Evolutionary conservation across 1,139 yeast genomes (phyloP).

Genomic region (Pichia sp.): DNA sequence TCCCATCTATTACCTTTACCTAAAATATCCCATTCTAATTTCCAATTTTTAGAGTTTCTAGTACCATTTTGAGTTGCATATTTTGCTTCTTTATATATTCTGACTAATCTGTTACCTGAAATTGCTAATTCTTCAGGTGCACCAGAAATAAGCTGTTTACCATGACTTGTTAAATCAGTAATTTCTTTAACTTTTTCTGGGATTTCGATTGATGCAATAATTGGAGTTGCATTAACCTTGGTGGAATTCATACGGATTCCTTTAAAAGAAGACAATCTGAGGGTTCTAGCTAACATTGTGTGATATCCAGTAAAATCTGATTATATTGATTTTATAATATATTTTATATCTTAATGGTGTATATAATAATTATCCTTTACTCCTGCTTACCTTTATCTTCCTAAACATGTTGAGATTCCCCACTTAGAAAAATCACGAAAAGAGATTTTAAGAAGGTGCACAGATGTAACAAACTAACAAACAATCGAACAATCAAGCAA

Average conservation of each 20-base stretch:
- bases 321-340: too few species aligned
- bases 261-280: conserved; percentile 4
- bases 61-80: conserved; percentile 77
- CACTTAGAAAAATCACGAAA: too few species aligned
- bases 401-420: too few species aligned
- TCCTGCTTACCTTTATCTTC: too few species aligned
- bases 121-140: conserved; percentile 61
- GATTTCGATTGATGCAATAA: conserved; percentile 14
- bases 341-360: too few species aligned
- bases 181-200: conserved; percentile 19
- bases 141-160: conserved; percentile 68
- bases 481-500: too few species aligned
- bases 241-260: conserved; percentile 12
- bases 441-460: too few species aligned
- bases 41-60: conserved; percentile 57
- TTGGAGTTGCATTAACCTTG: conserved; percentile 12
- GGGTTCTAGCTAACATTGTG: conserved; percentile 10
- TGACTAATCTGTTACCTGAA: conserved; percentile 55
- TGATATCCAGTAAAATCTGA: not conserved
- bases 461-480: too few species aligned
- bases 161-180: conserved; percentile 25
- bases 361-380: too few species aligned
- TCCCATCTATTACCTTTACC: conserved; percentile 85
- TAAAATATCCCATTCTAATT: conserved; percentile 77
- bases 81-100: conserved; percentile 73